Evolutionary conservation across 768 basidiomycete genomes (phyloP), one percentile per base, ranked within the genome.

Genomic region (Lyophyllum decastes): DNA sequence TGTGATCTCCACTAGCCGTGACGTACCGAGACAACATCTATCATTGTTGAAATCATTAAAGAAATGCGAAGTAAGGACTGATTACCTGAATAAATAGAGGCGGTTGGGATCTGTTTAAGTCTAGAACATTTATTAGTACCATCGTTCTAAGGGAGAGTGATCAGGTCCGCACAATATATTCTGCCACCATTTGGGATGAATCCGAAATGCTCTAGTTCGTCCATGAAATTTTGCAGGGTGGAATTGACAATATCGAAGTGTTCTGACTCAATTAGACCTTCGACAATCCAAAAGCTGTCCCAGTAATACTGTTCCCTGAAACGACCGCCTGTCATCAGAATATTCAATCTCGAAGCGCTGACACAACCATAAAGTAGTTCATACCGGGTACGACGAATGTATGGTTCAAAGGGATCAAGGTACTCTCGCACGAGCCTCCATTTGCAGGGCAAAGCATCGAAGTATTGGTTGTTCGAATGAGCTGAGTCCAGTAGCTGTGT

Each of bases 171-270:
- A 88, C 89, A 97, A 66, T 97, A 97, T 49, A 91, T 93, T 9
- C 94, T 82, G 3, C 94, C 95, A 8, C 95, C 95, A 65, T 97
- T 98, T 1, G 95, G 95, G 60, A 98, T 88, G 75, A 97, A 98
- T 0, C 95, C 95, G 64, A 91, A 85, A 22, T 69, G 68, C 41
- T 89, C 85, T 46, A 98, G 76, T 68, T 96, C 88, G 66, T 98
- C 95, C 94, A 97, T 95, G 67, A 97, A 97, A 74, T 97, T 96
- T 61, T 92, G 85, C 34, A 97, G 75, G 0, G 94, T 91, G 9
- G 78, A 84, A 61, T 90, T 90, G 55, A 82, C 89, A 52, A 91
- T 79, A 54, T 78, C 77, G 64, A 83, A 87, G 11, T 96, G 79
- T 61, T 89, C 82, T 2, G 91, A 93, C 66, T 89, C 76, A 30